phyloP scores from a whole-genome alignment of 257 asterid species.

The Fraxinus quadrangulata region DNA sequence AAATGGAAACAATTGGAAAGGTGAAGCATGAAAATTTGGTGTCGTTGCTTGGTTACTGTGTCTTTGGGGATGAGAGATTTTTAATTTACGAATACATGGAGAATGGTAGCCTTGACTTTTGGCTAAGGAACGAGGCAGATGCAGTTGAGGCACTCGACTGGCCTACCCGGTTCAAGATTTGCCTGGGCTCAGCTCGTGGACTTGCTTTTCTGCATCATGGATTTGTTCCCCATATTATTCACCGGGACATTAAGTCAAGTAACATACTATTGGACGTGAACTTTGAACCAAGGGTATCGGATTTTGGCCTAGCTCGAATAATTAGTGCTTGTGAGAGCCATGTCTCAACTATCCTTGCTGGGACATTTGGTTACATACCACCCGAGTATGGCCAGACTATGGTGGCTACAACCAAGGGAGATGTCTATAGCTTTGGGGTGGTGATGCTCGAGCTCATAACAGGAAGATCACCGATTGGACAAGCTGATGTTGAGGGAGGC shows the following conservation, averaged over 20 bases:
- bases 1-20: slow-evolving; percentile 84
- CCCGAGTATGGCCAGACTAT: slow-evolving; percentile 84
- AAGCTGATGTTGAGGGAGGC: slow-evolving; percentile 78
- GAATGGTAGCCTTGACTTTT: slow-evolving; percentile 75
- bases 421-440: slow-evolving; percentile 83
- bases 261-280: slow-evolving; percentile 59
- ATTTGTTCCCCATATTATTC: slow-evolving; percentile 74
- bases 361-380: slow-evolving; percentile 80
- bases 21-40: slow-evolving; percentile 70
- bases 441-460: slow-evolving; percentile 82
- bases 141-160: slow-evolving; percentile 48
- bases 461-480: slow-evolving; percentile 71
- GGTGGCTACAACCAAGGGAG: slow-evolving; percentile 79
- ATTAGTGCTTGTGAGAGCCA: slow-evolving; percentile 84
- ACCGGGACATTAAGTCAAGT: slow-evolving; percentile 81
- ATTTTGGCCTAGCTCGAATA: slow-evolving; percentile 80
- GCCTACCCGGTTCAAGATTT: slow-evolving; percentile 74
- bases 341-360: slow-evolving; percentile 72
- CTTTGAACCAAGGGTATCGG: slow-evolving; percentile 67
- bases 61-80: slow-evolving; percentile 61
- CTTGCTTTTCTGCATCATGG: slow-evolving; percentile 82
- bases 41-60: slow-evolving; percentile 68
- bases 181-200: slow-evolving; percentile 67
- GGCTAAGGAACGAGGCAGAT: slow-evolving; percentile 57
- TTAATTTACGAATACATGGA: slow-evolving; percentile 80